Conservation (phyloP, 2,329 filamentous ascomycete genomes). For the Fusarium sp. region DNA sequence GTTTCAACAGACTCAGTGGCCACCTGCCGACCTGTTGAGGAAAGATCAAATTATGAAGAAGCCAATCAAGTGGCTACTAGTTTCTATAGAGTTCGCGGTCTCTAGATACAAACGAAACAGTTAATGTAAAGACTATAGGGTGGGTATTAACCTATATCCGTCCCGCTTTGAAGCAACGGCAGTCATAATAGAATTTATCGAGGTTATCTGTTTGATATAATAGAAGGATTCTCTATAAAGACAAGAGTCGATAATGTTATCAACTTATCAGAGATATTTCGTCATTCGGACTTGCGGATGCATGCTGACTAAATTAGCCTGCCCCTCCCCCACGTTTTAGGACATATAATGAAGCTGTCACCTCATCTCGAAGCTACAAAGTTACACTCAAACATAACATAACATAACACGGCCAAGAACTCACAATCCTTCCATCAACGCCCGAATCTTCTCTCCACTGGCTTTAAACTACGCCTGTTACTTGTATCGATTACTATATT, state of each 20-base stretch:
- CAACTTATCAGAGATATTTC: constrained; percentile 8
- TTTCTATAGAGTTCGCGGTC: background rate
- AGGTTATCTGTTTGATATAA: no score
- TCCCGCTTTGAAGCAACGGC: no score
- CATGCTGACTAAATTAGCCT: constrained; percentile 37
- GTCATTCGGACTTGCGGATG: constrained; percentile 36
- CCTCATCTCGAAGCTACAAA: constrained; percentile 18
- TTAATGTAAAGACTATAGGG: background rate
- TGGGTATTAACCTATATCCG: no score
- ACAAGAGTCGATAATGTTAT: background rate
- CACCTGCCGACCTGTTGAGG: background rate
- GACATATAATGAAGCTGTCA: constrained; percentile 14
- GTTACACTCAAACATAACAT: background rate
- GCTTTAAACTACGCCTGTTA: no score
- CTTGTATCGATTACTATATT: fast-evolving
- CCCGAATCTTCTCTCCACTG: background rate
- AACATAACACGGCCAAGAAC: background rate
- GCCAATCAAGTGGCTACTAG: background rate
- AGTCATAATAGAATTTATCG: background rate
- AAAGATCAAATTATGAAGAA: no score
- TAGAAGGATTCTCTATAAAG: no score
- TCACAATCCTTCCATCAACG: background rate
- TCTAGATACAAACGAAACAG: no score
- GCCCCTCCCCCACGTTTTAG: constrained; percentile 32
- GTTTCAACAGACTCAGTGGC: background rate